Evolutionary conservation across 768 basidiomycete genomes (phyloP), one percentile per base, ranked within the genome.

Genomic region (Trametes gibbosa): DNA sequence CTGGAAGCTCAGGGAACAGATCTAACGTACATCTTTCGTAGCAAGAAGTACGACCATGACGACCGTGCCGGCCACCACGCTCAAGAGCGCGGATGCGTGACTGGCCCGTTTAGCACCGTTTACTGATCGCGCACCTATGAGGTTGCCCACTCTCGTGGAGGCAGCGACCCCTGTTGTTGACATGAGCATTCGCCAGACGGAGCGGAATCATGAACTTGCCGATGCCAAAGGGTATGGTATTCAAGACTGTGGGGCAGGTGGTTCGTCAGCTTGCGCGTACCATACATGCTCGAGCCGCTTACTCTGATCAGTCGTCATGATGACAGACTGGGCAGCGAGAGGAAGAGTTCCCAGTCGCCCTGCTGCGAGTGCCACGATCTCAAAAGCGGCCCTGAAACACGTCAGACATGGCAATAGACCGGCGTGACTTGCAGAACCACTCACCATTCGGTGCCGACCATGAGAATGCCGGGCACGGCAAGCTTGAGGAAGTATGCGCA

Each of bases 241-340:
- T 86, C 27, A 91, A 73, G 63, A 90, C 85, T 82, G 63, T 12
- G 23, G 19, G 29, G 50, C 54, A 41, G 29, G 32, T 23, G 24
- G 12, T 8, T 12, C 23, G 58, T 53, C 5, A 50, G 50, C 32
- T 21, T 10, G 39, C 50, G 34, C 14, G 25, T 6, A 16, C 12
- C 21, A 23, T 10, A 25, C 13, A 17, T 56, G 12, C 7, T 29
- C 21, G 2, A 13, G 39, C 32, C 1, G 66, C 71, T 58, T 63
- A 87, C 87, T 85, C 72, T 89, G 87, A 66, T 92, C 90, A 5
- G 85, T 82, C 17, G 87, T 90, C 86, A 90, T 90, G 55, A 90
- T 88, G 46, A 89, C 83, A 0, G 86, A 85, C 64, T 92, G 90
- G 1, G 87, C 89, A 3, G 87, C 87, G 35, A 91, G 77, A 0